Evolutionary conservation across 371 early-diverging fungal species (phyloP).

Genomic region (Dichotomocladium elegans): DNA sequence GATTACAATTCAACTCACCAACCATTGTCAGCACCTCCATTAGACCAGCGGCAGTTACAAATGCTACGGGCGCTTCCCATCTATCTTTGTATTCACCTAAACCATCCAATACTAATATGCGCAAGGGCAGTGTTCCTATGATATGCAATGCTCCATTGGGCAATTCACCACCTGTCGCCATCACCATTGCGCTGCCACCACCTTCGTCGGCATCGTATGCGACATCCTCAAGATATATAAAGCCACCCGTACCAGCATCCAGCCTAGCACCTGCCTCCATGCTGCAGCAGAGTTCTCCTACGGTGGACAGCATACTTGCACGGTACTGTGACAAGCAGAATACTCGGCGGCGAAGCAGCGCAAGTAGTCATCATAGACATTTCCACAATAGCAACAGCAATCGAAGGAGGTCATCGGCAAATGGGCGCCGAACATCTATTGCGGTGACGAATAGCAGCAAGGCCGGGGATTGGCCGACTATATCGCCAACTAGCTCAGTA

Average conservation of each 20-base stretch:
- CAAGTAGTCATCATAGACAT: too few relatives aligned
- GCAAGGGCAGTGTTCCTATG: conserved; percentile 7
- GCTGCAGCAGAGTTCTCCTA: background rate
- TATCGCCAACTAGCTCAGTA: conserved; percentile 9
- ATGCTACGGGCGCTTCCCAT: background rate
- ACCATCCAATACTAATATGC: background rate
- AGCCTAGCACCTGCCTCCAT: too few relatives aligned
- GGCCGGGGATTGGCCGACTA: conserved; percentile 16
- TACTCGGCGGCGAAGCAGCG: background rate
- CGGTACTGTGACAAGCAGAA: conserved; percentile 7
- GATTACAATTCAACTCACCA: background rate
- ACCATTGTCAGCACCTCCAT: background rate
- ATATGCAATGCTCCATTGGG: conserved; percentile 1
- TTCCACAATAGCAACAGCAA: background rate
- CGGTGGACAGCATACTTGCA: conserved; percentile 21
- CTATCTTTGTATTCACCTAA: background rate
- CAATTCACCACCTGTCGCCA: conserved; percentile 2
- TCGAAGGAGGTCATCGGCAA: background rate
- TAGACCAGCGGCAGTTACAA: background rate
- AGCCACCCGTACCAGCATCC: background rate
- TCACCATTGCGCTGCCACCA: conserved; percentile 11
- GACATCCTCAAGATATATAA: background rate
- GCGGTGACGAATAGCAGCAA: too few relatives aligned
- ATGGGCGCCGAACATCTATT: background rate
- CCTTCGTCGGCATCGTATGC: conserved; percentile 3